These are phyloP conservation scores for Candida sithepensis DNA, from an alignment of 805 yeast species.

Conservation along the genomic window DNA sequence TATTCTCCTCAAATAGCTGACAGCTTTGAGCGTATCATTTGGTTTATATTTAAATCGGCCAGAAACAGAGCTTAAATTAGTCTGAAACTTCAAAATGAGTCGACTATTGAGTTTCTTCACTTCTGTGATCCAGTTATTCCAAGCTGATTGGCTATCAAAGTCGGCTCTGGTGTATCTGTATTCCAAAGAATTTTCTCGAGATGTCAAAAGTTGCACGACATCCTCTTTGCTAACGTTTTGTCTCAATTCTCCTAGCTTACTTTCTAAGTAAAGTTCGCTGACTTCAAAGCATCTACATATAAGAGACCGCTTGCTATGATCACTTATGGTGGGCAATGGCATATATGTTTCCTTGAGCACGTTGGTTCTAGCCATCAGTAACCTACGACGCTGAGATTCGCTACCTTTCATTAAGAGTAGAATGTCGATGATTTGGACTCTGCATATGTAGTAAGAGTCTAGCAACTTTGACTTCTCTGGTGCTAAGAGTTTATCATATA, in stretches of 20 bases:
- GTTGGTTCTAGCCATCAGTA: slow-evolving; percentile 9
- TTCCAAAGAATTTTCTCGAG: slow-evolving; percentile 6
- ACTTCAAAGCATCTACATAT: slow-evolving; percentile 12
- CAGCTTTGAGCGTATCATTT: slow-evolving; percentile 11
- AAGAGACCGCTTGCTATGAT: slow-evolving; percentile 5
- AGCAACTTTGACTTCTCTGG: slow-evolving; percentile 4
- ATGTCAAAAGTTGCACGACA: slow-evolving; percentile 6
- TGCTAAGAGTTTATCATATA: slow-evolving; percentile 7
- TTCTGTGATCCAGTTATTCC: slow-evolving; percentile 10
- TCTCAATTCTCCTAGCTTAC: slow-evolving; percentile 10
- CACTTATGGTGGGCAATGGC: slow-evolving; percentile 13
- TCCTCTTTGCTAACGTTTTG: slow-evolving; percentile 11
- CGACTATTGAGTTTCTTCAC: slow-evolving; percentile 4
- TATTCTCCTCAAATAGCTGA: slow-evolving; percentile 12
- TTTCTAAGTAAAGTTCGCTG: slow-evolving; percentile 2
- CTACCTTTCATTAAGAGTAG: slow-evolving; percentile 15
- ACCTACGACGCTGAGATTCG: slow-evolving; percentile 11
- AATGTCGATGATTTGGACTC: slow-evolving; percentile 17
- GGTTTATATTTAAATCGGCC: slow-evolving; percentile 12
- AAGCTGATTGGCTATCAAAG: slow-evolving; percentile 10
- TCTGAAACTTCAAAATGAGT: slow-evolving; percentile 4
- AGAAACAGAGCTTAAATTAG: neutral
- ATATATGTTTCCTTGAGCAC: slow-evolving; percentile 9
- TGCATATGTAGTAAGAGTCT: slow-evolving; percentile 9
- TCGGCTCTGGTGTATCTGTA: slow-evolving; percentile 8